Base-by-base conservation (phyloP, 2,329 filamentous ascomycete species). In the Colletotrichum salicis region DNA sequence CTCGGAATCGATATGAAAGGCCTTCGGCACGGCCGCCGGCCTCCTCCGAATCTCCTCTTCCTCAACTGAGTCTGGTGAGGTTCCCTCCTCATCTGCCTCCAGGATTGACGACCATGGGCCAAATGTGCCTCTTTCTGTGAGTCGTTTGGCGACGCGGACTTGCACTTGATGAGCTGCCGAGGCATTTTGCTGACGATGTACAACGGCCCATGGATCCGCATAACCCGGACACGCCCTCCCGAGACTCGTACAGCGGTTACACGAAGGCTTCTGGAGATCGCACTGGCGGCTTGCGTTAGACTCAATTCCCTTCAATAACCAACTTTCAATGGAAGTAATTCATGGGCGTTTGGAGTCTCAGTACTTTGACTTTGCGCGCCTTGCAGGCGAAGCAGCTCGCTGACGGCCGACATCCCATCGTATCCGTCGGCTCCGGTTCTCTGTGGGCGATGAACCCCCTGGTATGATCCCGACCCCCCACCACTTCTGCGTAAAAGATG, bases 181-280 rank as follows among this genome's bases (percentile, higher is more conserved):
- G 4, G 59, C 64, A 13, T 73, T 64, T 41, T 73, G 68, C 56
- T 71, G 64, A 48, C 71, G 71, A 24, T 68, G 68, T 7, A 84
- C 79, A 41, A 83, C 79, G 51, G 82, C 81, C 58, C 82, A 78
- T 64, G 80, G 78, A 70, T 82, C 79, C 11, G 82, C 78, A 66
- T 84, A 84, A 7, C 82, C 82, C 0, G 82, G 82, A 24, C 82
- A 84, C n/a, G 80, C 76, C 37, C 75, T 76, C 51, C 82, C 82
- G 70, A 83, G 82, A 66, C 82, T 82, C 74, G 77, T 76, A 73
- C 82, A 84, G 76, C 82, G 77, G 65, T 81, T 78, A 68, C 82
- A 84, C 3, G 75, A 76, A 3, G 82, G 82, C 27, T 80, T 80
- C 12, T 59, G 78, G 15, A 84, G 80, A 72, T 84, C 82, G 67